These are phyloP conservation scores for Lignosus rhinocerotis DNA, from an alignment of 1,284 basidiomycete species.

Conservation along the genomic window DNA sequence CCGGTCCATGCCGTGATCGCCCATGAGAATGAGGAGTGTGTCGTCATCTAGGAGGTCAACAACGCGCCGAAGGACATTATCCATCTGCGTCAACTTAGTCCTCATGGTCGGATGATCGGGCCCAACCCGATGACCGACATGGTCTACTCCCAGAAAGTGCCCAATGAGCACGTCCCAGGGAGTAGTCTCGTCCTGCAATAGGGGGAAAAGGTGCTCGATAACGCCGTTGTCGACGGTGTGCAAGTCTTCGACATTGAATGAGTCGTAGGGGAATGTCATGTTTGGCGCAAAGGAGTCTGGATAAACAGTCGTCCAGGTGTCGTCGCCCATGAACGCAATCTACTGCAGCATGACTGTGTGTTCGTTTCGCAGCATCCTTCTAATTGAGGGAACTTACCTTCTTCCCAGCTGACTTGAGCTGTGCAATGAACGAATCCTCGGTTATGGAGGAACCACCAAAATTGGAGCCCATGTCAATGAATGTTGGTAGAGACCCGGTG, in stretches of 20 bases:
- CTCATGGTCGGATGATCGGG: slow-evolving; percentile 88
- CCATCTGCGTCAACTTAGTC: slow-evolving; percentile 85
- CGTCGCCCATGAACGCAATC: slow-evolving; percentile 91
- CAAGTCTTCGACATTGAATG: slow-evolving; percentile 98
- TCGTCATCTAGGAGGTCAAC: slow-evolving; percentile 75
- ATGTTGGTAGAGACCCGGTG: slow-evolving; percentile 95
- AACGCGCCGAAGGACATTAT: slow-evolving; percentile 73
- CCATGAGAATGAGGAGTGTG: slow-evolving; percentile 88
- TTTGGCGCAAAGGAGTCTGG: slow-evolving; percentile 72
- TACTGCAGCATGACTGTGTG: slow-evolving; percentile 26
- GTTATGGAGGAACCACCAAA: slow-evolving; percentile 85
- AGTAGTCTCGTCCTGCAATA: slow-evolving; percentile 54
- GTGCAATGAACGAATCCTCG: slow-evolving; percentile 84
- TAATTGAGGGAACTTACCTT: slow-evolving; percentile 45
- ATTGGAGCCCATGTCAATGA: slow-evolving; percentile 91
- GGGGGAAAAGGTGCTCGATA: slow-evolving; percentile 78
- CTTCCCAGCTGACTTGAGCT: slow-evolving; percentile 55
- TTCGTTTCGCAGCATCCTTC: neutral
- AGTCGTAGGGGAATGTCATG: slow-evolving; percentile 86
- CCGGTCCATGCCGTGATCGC: slow-evolving; percentile 97
- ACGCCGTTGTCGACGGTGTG: slow-evolving; percentile 96
- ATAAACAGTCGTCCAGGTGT: slow-evolving; percentile 94
- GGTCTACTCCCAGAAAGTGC: slow-evolving; percentile 97
- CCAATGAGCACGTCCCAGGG: slow-evolving; percentile 88
- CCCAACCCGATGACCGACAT: slow-evolving; percentile 93